These are phyloP conservation scores for Lactarius indigo DNA, from an alignment of 768 basidiomycete species.

Conservation along the genomic window DNA sequence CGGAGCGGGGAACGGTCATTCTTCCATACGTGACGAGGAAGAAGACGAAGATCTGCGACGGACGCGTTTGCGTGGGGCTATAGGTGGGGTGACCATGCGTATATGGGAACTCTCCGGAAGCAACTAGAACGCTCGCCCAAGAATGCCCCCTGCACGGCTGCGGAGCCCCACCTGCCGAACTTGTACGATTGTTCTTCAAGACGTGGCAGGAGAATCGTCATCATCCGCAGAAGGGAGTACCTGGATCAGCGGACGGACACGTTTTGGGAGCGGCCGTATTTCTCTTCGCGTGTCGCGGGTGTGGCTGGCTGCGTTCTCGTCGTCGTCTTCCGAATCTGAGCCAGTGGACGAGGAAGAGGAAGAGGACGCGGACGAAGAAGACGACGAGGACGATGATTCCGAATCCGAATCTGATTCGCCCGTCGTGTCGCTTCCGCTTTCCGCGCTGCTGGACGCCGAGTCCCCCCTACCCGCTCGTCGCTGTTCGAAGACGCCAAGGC, in stretches of 20 bases:
- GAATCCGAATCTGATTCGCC: neutral
- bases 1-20: neutral
- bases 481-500: conserved; percentile 30
- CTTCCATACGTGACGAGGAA: too few relatives aligned
- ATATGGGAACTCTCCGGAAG: neutral
- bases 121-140: neutral
- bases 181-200: neutral
- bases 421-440: neutral
- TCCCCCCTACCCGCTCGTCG: conserved; percentile 16
- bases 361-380: neutral
- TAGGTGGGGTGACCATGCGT: too few relatives aligned
- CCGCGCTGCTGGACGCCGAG: conserved; percentile 25
- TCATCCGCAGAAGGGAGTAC: neutral
- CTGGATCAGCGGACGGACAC: conserved; percentile 9
- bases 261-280: conserved; percentile 6
- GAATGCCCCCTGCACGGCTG: neutral
- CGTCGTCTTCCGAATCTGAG: conserved; percentile 5
- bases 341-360: neutral
- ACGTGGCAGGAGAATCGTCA: neutral
- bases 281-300: neutral
- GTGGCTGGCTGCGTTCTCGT: neutral
- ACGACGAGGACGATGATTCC: neutral
- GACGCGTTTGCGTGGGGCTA: too few relatives aligned
- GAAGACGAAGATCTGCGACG: neutral
- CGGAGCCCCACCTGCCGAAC: neutral